Evolutionary conservation across 495 filamentous ascomycete species (phyloP), one percentile per base, ranked within the genome.

Genomic region (Copromyces sp.): DNA sequence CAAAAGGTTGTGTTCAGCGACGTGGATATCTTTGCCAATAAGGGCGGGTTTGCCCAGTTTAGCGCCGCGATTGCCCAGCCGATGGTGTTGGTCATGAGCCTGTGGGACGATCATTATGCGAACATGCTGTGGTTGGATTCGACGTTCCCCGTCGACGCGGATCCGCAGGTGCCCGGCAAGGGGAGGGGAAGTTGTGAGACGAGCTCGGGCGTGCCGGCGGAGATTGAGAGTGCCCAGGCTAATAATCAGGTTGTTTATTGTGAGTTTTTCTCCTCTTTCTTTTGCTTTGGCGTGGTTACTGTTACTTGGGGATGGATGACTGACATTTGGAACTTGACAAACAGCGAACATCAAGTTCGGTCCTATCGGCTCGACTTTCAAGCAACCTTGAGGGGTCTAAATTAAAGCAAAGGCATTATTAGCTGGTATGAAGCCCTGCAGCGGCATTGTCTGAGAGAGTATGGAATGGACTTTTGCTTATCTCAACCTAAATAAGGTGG

Each of bases 51-150:
- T 71, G 72, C 76, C 17, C 77, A 80, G 59, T 88, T 92, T 82
- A 83, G 87, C 70, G 75, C 81, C n/a, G 88, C 82, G 20, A 73
- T 91, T 24, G 79, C 76, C 5, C 68, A 82, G 16, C 88, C 86
- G 69, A 90, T 92, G 89, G 91, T 91, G 42, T 85, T 93, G 29
- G 90, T 91, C 76, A 86, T 93, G 86, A 89, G 86, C 74, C 79
- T 93, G 76, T 93, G 91, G 91, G 90, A 92, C 77, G 91, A 93
- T 80, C 87, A 93, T 82, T 82, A 85, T 76, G 82, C 87, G 81
- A 86, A 92, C 82, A 94, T 94, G 92, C 85, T 90, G 72, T 94
- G 92, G 92, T 88, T 95, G 74, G 92, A 94, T 84, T 89, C 88
- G 78, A 86, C 82, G 81, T 92, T 90, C 83, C 92, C 91, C 2